phyloP scores from a whole-genome alignment of 306 rosid genomes.

The Sesbania bispinosa region DNA sequence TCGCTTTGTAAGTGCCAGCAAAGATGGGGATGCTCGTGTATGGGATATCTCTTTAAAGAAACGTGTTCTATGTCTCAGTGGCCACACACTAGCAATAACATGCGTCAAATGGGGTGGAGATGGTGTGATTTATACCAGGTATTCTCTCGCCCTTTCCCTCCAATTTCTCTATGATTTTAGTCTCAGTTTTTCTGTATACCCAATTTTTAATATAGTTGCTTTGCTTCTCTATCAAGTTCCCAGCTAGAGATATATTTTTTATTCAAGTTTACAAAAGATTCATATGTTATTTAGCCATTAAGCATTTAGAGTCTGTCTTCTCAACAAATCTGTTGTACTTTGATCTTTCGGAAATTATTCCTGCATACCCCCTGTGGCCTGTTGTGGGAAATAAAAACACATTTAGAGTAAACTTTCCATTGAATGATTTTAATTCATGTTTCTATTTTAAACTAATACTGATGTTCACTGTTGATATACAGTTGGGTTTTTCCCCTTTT shows the following conservation, averaged over 20 bases:
- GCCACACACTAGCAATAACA: slow-evolving; percentile 89
- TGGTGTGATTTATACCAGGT: slow-evolving; percentile 94
- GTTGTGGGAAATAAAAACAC: background rate
- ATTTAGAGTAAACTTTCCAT: background rate
- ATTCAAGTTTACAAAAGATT: background rate
- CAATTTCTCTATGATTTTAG: background rate
- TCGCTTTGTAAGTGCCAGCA: slow-evolving; percentile 94
- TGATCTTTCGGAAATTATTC: background rate
- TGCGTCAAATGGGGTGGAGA: slow-evolving; percentile 99
- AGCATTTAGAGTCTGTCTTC: background rate
- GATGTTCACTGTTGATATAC: background rate
- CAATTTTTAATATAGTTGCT: background rate
- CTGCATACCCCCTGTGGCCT: background rate
- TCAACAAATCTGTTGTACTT: background rate
- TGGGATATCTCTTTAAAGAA: slow-evolving; percentile 78
- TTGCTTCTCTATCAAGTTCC: background rate
- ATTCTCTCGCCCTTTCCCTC: slow-evolving; percentile 16
- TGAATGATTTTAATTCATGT: too few relatives aligned
- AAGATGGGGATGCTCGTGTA: slow-evolving; percentile 97
- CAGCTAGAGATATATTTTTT: background rate
- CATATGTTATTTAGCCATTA: background rate
- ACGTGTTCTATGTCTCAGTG: slow-evolving; percentile 65
- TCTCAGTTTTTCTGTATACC: background rate
- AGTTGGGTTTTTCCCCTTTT: background rate
- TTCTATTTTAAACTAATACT: background rate